Percentiles rank a stretch among this genome's conserved stretches.
Evolutionary conservation across 306 rosid genomes (phyloP).

Genomic region (Lathyrus tuberosus): DNA sequence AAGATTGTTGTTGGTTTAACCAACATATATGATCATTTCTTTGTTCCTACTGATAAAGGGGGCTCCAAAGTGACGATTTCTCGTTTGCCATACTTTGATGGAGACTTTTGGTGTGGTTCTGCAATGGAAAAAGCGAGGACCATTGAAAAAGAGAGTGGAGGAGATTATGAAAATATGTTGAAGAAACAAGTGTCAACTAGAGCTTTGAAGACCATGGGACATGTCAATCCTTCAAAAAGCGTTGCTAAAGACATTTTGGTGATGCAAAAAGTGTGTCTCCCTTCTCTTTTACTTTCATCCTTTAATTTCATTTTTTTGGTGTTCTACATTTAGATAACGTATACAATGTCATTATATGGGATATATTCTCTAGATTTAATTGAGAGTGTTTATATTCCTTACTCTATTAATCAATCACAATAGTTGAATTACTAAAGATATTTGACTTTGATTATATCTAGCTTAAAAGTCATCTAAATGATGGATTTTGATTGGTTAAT

Average conservation of each 20-base stretch:
- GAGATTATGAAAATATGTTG: conserved; percentile 27
- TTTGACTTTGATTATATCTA: too few species aligned
- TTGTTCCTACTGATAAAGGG: conserved; percentile 42
- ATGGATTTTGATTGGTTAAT: too few species aligned
- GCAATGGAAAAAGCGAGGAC: conserved; percentile 44
- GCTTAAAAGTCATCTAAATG: too few species aligned
- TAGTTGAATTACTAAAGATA: too few species aligned
- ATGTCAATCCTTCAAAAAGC: conserved; percentile 45
- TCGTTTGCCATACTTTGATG: conserved; percentile 72
- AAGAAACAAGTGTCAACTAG: conserved; percentile 38
- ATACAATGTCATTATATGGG: too few species aligned
- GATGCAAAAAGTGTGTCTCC: conserved; percentile 52
- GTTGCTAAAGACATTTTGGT: conserved; percentile 56
- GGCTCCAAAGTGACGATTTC: conserved; percentile 57
- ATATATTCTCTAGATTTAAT: too few species aligned
- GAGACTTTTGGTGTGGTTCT: conserved; percentile 59
- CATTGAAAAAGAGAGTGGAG: conserved; percentile 44
- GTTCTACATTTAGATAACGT: too few species aligned
- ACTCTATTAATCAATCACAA: not conserved
- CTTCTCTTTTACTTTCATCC: conserved; percentile 15
- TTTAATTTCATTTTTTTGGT: not conserved
- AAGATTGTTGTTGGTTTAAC: conserved; percentile 52
- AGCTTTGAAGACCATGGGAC: conserved; percentile 61
- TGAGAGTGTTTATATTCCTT: not conserved
- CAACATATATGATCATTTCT: conserved; percentile 58